Percentiles rank a stretch among this genome's conserved stretches.
phyloP scores from a whole-genome alignment of 139 green algal genomes.

The Auxenochlorella pyrenoidosa region DNA sequence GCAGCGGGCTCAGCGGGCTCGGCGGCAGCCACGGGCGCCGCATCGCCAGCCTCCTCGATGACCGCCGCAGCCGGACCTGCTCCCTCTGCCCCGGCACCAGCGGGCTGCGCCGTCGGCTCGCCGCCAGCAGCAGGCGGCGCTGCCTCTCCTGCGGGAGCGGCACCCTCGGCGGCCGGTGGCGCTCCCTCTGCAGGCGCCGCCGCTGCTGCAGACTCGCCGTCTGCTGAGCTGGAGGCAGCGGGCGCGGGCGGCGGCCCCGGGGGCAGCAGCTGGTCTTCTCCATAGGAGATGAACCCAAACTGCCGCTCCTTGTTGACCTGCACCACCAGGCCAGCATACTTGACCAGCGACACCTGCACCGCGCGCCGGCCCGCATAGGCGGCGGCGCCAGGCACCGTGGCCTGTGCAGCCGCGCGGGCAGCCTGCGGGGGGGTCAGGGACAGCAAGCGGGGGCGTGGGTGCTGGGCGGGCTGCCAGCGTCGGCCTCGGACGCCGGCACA shows the following conservation, averaged over 20 bases:
- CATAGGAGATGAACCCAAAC: constrained; percentile 49
- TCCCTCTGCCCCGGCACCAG: not conserved
- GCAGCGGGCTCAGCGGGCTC: not conserved
- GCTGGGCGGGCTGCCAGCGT: no score
- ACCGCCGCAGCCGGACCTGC: not conserved
- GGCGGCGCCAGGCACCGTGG: constrained; percentile 15
- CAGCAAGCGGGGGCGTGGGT: not conserved
- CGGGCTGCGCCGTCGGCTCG: not conserved
- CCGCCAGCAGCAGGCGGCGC: not conserved
- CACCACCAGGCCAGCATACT: constrained; percentile 33
- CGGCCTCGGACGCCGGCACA: no score
- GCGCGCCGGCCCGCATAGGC: constrained; percentile 42
- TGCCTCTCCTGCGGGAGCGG: not conserved
- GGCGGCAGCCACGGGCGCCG: not conserved
- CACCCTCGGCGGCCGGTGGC: not conserved
- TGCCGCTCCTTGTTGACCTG: constrained; percentile 27
- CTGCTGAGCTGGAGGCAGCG: not conserved
- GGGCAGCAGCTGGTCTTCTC: not conserved
- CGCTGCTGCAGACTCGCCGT: not conserved
- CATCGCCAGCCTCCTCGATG: constrained; percentile 8
- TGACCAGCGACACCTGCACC: constrained; percentile 43
- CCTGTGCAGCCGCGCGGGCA: constrained; percentile 35
- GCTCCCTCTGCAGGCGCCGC: not conserved
- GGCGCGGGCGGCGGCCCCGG: not conserved
- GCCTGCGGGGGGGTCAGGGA: constrained; percentile 22